Evolutionary conservation across 2,329 filamentous ascomycete species (phyloP), one percentile per base, ranked within the genome.

Genomic region (Ophiosphaerella korrae): DNA sequence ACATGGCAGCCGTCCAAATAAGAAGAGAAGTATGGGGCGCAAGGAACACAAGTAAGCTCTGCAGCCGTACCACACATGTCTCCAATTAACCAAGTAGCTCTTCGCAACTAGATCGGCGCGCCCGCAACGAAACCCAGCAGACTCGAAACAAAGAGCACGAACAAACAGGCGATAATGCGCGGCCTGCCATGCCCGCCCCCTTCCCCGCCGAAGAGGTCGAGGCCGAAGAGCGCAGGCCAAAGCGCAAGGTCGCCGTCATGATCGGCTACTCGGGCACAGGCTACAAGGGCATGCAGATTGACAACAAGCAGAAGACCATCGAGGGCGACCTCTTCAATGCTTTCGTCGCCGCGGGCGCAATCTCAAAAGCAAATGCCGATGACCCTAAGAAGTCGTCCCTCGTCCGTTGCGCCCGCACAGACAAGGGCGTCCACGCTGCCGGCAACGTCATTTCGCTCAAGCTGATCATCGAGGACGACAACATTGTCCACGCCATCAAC

Each of bases 351-450:
- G 92, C 94, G 3, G 90, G 92, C 14, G 92, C 94, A 34, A 96
- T 99, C 55, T 95, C 92, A 42, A 97, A 97, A 75, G 91, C 91
- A 55, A 99, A 99, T 70, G 94, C 94, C 18, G 87, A 96, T 64
- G 94, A 99, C 70, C 94, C 93, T 3, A 96, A 95, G 75, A 99
- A 99, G 76, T 96, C 92, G 2, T 92, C 91, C 45, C 84, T 99
- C 40, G 90, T 96, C 46, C 88, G 94, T 58, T 99, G 94, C 74
- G 94, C 94, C 3, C 84, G 94, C 57, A 99, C 94, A 0, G 94
- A 99, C 77, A 99, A 97, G 79, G 94, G 94, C 47, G 93, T 97
- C 2, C 93, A 97, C 73, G 93, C 93, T 1, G 93, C 93, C 1
- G 94, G 93, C 45, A 97, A 97, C 68, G 88, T 97, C 67, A 90